Conservation (phyloP, 352 stramenopile species). For the Globisporangium spiculum region DNA sequence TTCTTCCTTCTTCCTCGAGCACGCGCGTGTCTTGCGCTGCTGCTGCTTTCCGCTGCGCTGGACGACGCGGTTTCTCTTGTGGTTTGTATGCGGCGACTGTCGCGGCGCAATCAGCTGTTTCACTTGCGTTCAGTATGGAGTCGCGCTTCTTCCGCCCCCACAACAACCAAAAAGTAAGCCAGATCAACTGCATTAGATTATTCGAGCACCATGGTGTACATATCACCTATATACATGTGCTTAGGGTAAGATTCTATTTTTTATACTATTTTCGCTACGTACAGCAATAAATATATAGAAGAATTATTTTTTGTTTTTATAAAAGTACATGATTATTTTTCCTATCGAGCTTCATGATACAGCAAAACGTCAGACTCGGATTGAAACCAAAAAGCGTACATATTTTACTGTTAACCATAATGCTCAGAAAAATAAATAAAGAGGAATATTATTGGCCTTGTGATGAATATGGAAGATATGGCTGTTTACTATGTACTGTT, state of each 20-base stretch:
- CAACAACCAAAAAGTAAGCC: not conserved
- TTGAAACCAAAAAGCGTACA: too few species aligned
- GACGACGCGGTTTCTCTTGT: conserved; percentile 12
- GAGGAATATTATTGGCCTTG: too few species aligned
- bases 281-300: too few species aligned
- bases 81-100: conserved; percentile 1
- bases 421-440: too few species aligned
- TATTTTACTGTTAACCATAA: too few species aligned
- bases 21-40: conserved; percentile 6
- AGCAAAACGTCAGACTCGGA: too few species aligned
- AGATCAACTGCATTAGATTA: not conserved
- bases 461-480: too few species aligned
- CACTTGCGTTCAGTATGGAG: conserved; percentile 15
- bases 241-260: not conserved
- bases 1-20: not conserved
- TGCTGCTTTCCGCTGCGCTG: conserved; percentile 4
- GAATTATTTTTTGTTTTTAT: too few species aligned
- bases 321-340: too few species aligned
- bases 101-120: not conserved
- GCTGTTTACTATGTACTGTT: too few species aligned
- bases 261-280: too few species aligned
- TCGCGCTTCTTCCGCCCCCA: not conserved
- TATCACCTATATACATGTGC: not conserved
- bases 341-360: too few species aligned
- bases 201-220: not conserved